Base-by-base conservation (phyloP, 495 filamentous ascomycete species). In the Penicillium paradoxum region DNA sequence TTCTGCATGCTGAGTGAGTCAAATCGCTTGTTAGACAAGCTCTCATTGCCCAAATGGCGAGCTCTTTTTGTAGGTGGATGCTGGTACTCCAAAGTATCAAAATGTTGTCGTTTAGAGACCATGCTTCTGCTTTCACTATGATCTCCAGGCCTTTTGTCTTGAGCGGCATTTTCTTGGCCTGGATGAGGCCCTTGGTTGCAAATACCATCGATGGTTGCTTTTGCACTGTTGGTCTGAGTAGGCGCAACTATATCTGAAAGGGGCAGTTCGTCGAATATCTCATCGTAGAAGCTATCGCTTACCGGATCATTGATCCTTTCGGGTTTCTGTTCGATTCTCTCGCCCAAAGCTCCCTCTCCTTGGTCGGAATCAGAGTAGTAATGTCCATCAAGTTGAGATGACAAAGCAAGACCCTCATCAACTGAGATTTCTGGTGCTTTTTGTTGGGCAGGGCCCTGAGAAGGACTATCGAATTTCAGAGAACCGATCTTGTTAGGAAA, bases 401-500 rank as follows among this genome's bases (percentile, higher is more conserved):
- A 72, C 27, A 77, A 62, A n/a, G 74, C 73, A 19, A 75, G 72
- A 48, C 62, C 60, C 49, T 82, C 79, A 59, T 82, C 73, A 4
- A 75, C 72, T 24, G 74, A 62, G 10, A 75, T 64, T 15, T 71
- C 62, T 22, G 52, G 54, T 19, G 57, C 51, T 1, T 52, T 53
- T 13, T 48, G 18, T 38, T 55, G 51, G 6, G 54, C 49, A 19
- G 44, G 21, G 8, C 36, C 46, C 17, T 46, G 51, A 11, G 25
- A 22, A 18, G 25, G 44, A 10, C 36, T 48, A 3, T 45, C 48
- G 13, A 64, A 30, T 32, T 42, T 59, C 9, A 64, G 47, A 10
- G 57, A 49, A 2, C 73, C 62, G 22, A 90, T 60, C 43, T 82
- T 86, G n/a, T 82, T 77, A 0, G 87, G 81, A 59, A 83, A 96